Evolutionary conservation across 352 stramenopile genomes (phyloP).

Genomic region (Pythium oligandrum): DNA sequence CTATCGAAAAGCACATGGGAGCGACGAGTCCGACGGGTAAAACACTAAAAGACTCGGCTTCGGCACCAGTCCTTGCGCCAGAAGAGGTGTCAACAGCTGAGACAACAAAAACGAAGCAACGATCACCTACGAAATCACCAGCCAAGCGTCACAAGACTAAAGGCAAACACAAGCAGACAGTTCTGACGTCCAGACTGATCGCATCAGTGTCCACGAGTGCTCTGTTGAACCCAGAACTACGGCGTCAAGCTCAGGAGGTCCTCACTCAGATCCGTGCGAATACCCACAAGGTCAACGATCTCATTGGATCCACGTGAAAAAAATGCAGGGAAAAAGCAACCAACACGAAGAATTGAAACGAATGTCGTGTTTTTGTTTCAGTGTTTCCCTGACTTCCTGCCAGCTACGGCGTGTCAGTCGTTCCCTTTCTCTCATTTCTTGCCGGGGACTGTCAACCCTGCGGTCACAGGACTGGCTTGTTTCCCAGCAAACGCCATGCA

Average conservation of each 20-base stretch:
- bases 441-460: no score
- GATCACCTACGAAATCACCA: conserved; percentile 14
- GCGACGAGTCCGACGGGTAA: neutral
- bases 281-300: conserved; percentile 69
- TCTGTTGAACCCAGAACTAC: conserved; percentile 50
- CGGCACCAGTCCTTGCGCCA: neutral
- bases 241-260: conserved; percentile 49
- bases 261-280: conserved; percentile 56
- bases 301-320: conserved; percentile 30
- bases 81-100: neutral
- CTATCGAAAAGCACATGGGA: conserved; percentile 31
- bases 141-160: conserved; percentile 9
- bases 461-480: no score
- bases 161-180: conserved; percentile 5
- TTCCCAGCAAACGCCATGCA: no score
- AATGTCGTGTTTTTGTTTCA: no score
- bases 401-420: no score
- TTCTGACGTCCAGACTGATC: conserved; percentile 5
- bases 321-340: neutral
- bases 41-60: neutral
- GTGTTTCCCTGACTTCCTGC: no score
- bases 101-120: conserved; percentile 6
- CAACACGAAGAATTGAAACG: no score
- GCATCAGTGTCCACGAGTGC: conserved; percentile 19
- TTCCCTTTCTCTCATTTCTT: no score